Conservation (phyloP, 1,284 basidiomycete genomes). For the Moniliella sp. region DNA sequence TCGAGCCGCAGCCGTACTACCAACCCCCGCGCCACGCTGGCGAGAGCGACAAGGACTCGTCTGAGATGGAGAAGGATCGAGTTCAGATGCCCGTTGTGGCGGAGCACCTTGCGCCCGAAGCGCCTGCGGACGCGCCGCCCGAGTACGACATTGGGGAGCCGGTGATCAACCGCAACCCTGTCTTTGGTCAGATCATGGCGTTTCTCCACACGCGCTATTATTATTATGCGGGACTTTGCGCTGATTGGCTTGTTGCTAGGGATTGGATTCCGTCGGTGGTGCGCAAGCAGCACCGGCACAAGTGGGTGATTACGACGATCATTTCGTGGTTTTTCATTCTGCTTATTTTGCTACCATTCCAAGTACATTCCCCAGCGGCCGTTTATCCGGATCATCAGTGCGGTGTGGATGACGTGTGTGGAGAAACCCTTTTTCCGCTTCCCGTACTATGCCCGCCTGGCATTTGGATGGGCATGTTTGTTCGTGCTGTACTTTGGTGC, state of each 20-base stretch:
- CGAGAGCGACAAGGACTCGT: too few species aligned
- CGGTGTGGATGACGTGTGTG: constrained; percentile 8
- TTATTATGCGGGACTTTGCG: constrained; percentile 6
- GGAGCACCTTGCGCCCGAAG: too few species aligned
- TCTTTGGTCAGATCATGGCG: too few species aligned
- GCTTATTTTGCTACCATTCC: constrained; percentile 24
- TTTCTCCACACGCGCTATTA: too few species aligned
- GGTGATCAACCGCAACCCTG: too few species aligned
- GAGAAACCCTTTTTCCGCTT: constrained; percentile 14
- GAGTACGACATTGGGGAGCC: too few species aligned
- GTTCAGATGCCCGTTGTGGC: too few species aligned
- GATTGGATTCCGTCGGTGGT: constrained; percentile 6
- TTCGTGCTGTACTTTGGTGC: constrained; percentile 17
- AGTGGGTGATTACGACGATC: constrained; percentile 3
- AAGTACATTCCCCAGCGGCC: constrained; percentile 20
- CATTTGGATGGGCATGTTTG: constrained; percentile 14
- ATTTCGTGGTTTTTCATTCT: constrained; percentile 24
- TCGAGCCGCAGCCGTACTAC: too few species aligned
- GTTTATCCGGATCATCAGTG: constrained; percentile 9
- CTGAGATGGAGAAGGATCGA: too few species aligned
- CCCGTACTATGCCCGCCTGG: constrained; percentile 11
- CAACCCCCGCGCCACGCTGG: too few species aligned
- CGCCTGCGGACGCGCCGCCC: too few species aligned
- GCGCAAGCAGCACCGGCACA: constrained; percentile 2
- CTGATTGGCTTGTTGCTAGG: constrained; percentile 5